These are phyloP conservation scores for Aureobasidium sp. DNA, from an alignment of 2,329 filamentous ascomycete species.

Conservation along the genomic window DNA sequence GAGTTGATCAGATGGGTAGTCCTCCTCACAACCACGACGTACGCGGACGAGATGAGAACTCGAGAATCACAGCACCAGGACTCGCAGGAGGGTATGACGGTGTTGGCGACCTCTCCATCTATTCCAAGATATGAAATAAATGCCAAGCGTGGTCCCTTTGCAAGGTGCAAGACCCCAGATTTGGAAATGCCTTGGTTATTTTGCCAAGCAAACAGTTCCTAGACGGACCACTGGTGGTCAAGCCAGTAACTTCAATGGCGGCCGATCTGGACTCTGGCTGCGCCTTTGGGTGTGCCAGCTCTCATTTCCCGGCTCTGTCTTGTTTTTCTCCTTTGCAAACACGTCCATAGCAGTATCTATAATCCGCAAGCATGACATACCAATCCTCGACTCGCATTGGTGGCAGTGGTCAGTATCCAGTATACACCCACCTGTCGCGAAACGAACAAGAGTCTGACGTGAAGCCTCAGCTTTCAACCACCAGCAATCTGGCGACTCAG, in stretches of 20 bases:
- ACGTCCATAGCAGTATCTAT: neutral
- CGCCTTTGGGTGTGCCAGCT: constrained; percentile 1
- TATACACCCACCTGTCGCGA: neutral
- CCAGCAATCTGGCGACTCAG: constrained; percentile 57
- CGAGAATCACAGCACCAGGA: no score
- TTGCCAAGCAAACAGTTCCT: constrained; percentile 1
- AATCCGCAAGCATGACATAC: constrained; percentile 20
- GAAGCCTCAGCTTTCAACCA: constrained; percentile 63
- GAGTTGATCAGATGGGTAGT: no score
- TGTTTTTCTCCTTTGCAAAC: neutral
- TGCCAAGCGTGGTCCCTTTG: no score
- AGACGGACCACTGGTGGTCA: neutral
- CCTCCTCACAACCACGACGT: no score
- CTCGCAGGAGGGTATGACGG: no score
- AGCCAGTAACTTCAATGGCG: constrained; percentile 1
- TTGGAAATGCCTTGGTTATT: constrained; percentile 4
- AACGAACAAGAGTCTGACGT: constrained; percentile 13
- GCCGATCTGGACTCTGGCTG: constrained; percentile 9
- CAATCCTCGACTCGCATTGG: constrained; percentile 20
- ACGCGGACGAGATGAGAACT: no score
- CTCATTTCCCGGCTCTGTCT: neutral
- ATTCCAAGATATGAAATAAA: no score
- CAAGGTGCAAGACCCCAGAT: no score
- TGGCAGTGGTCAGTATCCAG: constrained; percentile 20
- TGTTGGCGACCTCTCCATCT: no score